Percentiles rank a stretch among this genome's conserved stretches.
These are phyloP conservation scores for Alternaria sp. DNA, from an alignment of 2,329 filamentous ascomycete species.

Conservation along the genomic window DNA sequence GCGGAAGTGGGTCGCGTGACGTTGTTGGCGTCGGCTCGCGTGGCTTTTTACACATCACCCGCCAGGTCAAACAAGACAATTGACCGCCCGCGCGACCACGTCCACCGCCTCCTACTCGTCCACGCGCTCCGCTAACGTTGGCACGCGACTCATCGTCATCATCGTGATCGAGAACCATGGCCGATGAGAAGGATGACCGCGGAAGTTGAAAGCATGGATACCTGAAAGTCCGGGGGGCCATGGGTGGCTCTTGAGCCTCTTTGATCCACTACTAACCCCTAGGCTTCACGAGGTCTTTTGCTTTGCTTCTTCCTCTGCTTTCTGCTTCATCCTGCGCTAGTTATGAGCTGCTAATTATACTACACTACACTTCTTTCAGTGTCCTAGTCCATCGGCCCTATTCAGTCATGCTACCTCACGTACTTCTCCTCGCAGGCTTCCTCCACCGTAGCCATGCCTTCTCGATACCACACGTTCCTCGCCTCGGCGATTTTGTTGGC, in stretches of 20 bases:
- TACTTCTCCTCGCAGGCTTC: conserved; percentile 15
- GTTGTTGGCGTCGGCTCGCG: conserved; percentile 17
- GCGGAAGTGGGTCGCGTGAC: conserved; percentile 19
- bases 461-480: conserved; percentile 38
- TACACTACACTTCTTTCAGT: conserved; percentile 1
- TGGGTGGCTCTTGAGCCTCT: conserved; percentile 8
- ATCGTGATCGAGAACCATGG: conserved; percentile 3
- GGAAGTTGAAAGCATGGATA: neutral
- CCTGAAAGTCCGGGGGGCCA: neutral
- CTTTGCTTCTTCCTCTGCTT: conserved; percentile 1
- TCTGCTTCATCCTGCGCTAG: neutral
- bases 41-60: conserved; percentile 19
- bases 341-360: conserved; percentile 5
- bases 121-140: conserved; percentile 12
- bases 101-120: conserved; percentile 17
- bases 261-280: conserved; percentile 8
- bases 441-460: conserved; percentile 34
- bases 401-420: conserved; percentile 15
- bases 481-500: conserved; percentile 24
- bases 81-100: conserved; percentile 12
- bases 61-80: conserved; percentile 14
- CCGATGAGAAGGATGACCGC: conserved; percentile 6
- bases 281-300: neutral
- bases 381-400: neutral
- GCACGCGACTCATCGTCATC: conserved; percentile 18